Percentiles rank a stretch among this genome's conserved stretches.
These are phyloP conservation scores for Vaccinium vitisidaea DNA, from an alignment of 148 eudicot species.

Conservation along the genomic window DNA sequence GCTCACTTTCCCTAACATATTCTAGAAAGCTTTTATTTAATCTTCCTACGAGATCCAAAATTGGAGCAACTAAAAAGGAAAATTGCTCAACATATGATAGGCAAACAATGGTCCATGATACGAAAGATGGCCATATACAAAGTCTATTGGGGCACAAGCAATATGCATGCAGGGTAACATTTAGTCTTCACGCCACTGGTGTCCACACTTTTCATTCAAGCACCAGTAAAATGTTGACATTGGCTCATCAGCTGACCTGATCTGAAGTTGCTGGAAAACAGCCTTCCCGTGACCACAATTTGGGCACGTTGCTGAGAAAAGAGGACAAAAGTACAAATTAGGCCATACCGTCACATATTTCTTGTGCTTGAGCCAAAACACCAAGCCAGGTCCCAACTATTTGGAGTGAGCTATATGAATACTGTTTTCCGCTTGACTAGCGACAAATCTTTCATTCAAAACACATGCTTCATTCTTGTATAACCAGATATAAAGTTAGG, in stretches of 20 bases:
- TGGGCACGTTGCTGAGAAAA: conserved; percentile 56
- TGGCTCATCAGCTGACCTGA: conserved; percentile 86
- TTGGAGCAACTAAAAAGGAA: not conserved
- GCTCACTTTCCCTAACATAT: not conserved
- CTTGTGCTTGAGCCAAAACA: not conserved
- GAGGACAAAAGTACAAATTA: not conserved
- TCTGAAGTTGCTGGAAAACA: conserved; percentile 52
- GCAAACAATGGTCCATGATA: not conserved
- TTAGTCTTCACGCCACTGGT: conserved; percentile 66
- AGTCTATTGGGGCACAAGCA: not conserved
- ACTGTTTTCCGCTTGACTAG: not conserved
- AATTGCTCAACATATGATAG: not conserved
- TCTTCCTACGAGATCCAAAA: not conserved
- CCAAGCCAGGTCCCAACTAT: not conserved
- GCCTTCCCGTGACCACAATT: conserved; percentile 51
- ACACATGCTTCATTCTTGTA: not conserved
- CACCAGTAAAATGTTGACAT: conserved; percentile 68
- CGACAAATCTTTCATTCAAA: not conserved
- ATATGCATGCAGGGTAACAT: not conserved
- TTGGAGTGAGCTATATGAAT: not conserved
- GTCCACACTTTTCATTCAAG: conserved; percentile 44
- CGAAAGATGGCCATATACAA: not conserved
- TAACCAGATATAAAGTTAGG: not conserved
- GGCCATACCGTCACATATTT: not conserved
- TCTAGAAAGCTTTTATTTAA: not conserved